Evolutionary conservation across 2,329 filamentous ascomycete species (phyloP).

Genomic region (Calonectria pseudoreteaudii): DNA sequence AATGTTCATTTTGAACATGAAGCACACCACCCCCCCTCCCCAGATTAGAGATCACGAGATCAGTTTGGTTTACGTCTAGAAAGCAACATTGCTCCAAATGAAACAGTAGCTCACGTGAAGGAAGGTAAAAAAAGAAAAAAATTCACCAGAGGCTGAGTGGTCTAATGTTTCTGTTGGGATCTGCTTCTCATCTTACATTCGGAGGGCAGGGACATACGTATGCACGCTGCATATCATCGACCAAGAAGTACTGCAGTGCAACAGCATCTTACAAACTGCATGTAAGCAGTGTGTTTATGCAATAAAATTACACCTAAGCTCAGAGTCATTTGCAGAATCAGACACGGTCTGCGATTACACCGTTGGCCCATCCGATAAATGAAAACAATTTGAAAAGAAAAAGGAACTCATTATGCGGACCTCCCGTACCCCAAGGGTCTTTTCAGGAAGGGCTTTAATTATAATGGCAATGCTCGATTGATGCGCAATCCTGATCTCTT

Average conservation of each 20-base stretch:
- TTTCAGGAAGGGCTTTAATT: background rate
- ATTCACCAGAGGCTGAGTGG: background rate
- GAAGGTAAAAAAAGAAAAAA: background rate
- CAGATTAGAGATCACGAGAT: background rate
- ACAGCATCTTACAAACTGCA: background rate
- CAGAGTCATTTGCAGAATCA: background rate
- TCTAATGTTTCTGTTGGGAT: background rate
- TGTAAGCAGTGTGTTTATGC: background rate
- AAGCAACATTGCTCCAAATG: background rate
- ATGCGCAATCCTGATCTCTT: background rate
- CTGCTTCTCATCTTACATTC: background rate
- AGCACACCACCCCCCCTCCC: background rate
- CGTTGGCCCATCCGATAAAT: background rate
- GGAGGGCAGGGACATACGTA: background rate
- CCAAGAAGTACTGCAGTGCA: background rate
- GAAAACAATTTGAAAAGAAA: background rate
- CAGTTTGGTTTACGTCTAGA: background rate
- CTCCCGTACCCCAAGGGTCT: background rate
- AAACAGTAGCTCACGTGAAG: background rate
- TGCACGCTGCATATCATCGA: background rate
- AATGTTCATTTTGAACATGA: background rate
- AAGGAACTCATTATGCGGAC: background rate
- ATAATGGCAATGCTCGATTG: background rate
- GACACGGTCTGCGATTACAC: too few relatives aligned
- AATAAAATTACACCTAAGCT: background rate